Conservation (phyloP, 306 rosid species). For the Cucurbita argyrosperma region DNA sequence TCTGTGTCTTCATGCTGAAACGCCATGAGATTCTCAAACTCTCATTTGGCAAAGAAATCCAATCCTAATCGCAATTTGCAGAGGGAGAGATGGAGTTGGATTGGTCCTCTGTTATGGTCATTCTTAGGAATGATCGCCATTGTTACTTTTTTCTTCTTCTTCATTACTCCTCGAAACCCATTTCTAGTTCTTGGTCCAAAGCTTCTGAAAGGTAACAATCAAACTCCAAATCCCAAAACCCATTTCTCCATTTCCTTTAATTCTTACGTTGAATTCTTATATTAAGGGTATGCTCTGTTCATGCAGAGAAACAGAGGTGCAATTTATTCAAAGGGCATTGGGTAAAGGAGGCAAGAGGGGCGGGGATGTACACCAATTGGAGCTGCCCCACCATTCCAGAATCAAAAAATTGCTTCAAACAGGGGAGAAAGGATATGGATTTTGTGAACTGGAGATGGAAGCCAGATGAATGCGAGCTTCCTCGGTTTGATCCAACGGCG, state of each 20-base stretch:
- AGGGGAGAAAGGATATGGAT: conserved; percentile 52
- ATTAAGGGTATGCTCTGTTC: neutral
- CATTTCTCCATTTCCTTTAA: neutral
- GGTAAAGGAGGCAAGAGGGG: conserved; percentile 25
- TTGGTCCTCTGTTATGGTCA: conserved; percentile 26
- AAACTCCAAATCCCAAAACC: neutral
- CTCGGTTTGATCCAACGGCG: conserved; percentile 30
- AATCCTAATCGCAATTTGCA: conserved; percentile 7
- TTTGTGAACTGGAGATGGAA: conserved; percentile 93
- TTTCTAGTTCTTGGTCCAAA: conserved; percentile 13
- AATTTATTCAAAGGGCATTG: conserved; percentile 62
- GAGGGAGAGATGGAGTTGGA: conserved; percentile 27
- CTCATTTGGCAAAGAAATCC: conserved; percentile 15
- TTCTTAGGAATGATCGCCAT: conserved; percentile 28
- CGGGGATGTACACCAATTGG: conserved; percentile 44
- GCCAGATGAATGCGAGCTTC: conserved; percentile 57
- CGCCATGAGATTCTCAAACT: conserved; percentile 25
- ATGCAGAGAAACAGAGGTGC: conserved; percentile 13
- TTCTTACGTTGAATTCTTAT: neutral
- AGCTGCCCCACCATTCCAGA: conserved; percentile 66
- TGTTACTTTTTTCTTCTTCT: conserved; percentile 33
- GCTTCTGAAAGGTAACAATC: conserved; percentile 17
- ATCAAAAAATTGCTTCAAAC: conserved; percentile 60
- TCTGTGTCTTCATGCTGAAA: conserved; percentile 2
- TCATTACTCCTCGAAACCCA: conserved; percentile 34